Base-by-base conservation (phyloP, 306 rosid species). In the Ziziphus jujuba region DNA sequence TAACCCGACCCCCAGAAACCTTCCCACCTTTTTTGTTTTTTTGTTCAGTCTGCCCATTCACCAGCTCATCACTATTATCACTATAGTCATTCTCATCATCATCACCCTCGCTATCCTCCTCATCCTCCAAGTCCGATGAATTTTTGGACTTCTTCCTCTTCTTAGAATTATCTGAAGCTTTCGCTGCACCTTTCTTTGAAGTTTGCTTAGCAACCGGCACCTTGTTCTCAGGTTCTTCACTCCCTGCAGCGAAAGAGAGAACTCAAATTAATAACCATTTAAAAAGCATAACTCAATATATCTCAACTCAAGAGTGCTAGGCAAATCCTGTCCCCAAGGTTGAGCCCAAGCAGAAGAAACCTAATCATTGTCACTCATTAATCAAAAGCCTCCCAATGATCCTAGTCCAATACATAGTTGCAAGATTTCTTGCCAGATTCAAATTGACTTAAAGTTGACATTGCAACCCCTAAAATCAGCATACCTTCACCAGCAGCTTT, bases 401-500 rank as follows among this genome's bases (percentile, higher is more conserved):
- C 22, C 22, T 50, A 50, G 55, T 50, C 55, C 20, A 50, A 50
- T 7, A 50, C 11, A 7, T 17, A 59, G 17, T 35, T 14, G n/a
- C 31, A 9, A 28, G 45, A 56, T 54, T 38, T 12, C 62, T 36
- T 31, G 19, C 7, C 7, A 19, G 7, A 47, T 6, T 21, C 21
- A 38, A 53, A 60, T 7, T 10, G 21, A 40, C 58, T 34, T 28
- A 53, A 8, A 7, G 67, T 47, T 61, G 63, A 65, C 43, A 73
- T 31, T 20, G 63, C 5, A 75, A 59, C 49, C 43, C 59, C 19
- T 36, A 33, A 15, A 34, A 71, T 62, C 43, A 63, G 59, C 87
- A 78, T 81, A 93, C 98, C 96, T 90, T 86, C 96, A 55, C 71
- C 85, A 56, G 79, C 73, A 77, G 85, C 87, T 83, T 83, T 86